Evolutionary conservation across 768 basidiomycete species (phyloP), one percentile per base, ranked within the genome.

Genomic region (Saitozyma sp.): DNA sequence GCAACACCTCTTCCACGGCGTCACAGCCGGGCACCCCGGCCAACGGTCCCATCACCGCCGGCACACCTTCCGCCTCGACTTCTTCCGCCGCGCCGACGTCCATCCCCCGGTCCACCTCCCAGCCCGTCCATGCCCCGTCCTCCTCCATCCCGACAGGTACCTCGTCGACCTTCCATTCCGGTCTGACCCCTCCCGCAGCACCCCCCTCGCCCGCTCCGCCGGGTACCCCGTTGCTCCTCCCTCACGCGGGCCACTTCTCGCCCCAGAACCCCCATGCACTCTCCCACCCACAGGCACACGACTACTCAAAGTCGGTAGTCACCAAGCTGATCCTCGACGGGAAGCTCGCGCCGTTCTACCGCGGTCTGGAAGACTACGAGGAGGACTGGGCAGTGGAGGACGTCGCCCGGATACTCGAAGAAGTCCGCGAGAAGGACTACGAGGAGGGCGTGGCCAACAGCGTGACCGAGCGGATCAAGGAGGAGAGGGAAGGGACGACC

Each of bases 281-380:
- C 37, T 63, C 73, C 0, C 71, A 67, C 52, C 69, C 70, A 10
- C 74, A 76, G 38, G 65, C 63, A 17, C 84, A 85, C 74, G 94
- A 97, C 81, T 97, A 92, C 88, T 92, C 92, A 77, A 90, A 93
- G 69, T 79, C 86, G 58, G 82, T 90, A 63, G 93, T 95, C 66
- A 87, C 89, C 64, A 88, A 90, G 80, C 85, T 95, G 75, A 92
- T 99, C 78, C 82, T 88, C 72, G 88, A 90, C 69, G 87, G 91
- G 78, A 88, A 85, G 73, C 85, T 99, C 48, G 92, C 94, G 0
- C 96, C 96, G 1, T 98, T 97, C 81, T 98, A 97, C 79, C 86
- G 92, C 42, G 95, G 96, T 11, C 83, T 99, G 50, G 92, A 96
- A 76, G 95, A 98, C 67, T 96, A 90, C 77, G 87, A 89, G 40